These are phyloP conservation scores for Solanum pinnatisectum DNA, from an alignment of 257 asterid species.

Conservation along the genomic window DNA sequence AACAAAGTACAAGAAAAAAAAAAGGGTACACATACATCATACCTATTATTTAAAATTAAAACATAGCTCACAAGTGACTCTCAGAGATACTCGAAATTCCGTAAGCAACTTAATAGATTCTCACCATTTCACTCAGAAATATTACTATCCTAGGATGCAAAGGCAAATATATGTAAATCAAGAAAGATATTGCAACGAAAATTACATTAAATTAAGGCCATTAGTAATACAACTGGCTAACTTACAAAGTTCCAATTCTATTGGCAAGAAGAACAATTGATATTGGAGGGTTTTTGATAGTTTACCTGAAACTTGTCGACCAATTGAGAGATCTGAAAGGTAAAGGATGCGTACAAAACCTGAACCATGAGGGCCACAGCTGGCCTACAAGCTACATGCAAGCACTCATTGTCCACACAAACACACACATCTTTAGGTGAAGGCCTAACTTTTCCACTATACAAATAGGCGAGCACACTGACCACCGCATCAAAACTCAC, in stretches of 20 bases:
- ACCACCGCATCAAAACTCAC: constrained; percentile 69
- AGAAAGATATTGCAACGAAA: neutral
- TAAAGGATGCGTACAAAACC: constrained; percentile 56
- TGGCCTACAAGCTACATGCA: constrained; percentile 82
- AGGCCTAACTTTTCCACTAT: constrained; percentile 59
- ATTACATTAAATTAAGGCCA: neutral
- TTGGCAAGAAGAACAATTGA: neutral
- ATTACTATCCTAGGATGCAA: neutral
- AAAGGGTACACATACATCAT: neutral
- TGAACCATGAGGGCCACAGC: constrained; percentile 56
- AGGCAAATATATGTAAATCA: neutral
- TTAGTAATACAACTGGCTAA: neutral
- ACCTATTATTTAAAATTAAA: neutral
- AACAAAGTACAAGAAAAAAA: neutral
- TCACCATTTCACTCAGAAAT: neutral
- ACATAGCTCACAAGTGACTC: neutral
- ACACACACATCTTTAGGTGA: constrained; percentile 51
- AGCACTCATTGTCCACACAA: constrained; percentile 80
- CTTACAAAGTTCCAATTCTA: neutral
- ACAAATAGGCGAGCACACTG: constrained; percentile 61
- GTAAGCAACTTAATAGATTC: neutral
- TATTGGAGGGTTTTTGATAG: neutral
- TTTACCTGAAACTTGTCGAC: constrained; percentile 65
- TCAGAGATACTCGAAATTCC: neutral
- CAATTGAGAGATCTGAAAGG: constrained; percentile 62